Evolutionary conservation across 2,329 filamentous ascomycete species (phyloP).

Genomic region (Ampelomyces quisqualis): DNA sequence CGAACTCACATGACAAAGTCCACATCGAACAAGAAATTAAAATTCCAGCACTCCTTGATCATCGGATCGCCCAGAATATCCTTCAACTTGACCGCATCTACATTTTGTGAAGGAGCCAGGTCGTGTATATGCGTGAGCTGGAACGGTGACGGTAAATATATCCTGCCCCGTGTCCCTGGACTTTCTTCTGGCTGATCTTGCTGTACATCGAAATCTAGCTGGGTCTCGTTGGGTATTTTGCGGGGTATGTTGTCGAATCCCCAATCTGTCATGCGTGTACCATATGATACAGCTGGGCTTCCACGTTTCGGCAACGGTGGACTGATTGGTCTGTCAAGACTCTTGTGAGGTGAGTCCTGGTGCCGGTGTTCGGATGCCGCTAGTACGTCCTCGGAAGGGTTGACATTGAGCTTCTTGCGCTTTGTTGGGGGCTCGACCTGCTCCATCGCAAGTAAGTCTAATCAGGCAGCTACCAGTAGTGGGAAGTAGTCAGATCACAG

Average conservation of each 20-base stretch:
- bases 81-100: constrained; percentile 63
- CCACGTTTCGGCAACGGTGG: constrained; percentile 26
- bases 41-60: constrained; percentile 70
- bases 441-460: constrained; percentile 13
- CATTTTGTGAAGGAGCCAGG: constrained; percentile 61
- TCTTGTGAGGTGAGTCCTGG: constrained; percentile 3
- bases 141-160: constrained; percentile 61
- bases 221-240: constrained; percentile 7
- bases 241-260: constrained; percentile 19
- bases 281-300: not conserved
- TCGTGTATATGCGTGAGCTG: constrained; percentile 70
- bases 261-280: constrained; percentile 12
- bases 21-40: constrained; percentile 67
- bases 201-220: not conserved
- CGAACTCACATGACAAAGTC: constrained; percentile 58
- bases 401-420: constrained; percentile 26
- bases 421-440: constrained; percentile 22
- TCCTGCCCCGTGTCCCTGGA: not conserved
- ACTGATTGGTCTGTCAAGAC: constrained; percentile 31
- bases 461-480: too few species aligned
- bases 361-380: constrained; percentile 1
- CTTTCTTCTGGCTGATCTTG: not conserved
- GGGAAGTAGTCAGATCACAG: too few species aligned
- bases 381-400: constrained; percentile 2
- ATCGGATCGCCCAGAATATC: constrained; percentile 74